Base-by-base conservation (phyloP, 768 basidiomycete genomes). In the Lenzites betulinus region DNA sequence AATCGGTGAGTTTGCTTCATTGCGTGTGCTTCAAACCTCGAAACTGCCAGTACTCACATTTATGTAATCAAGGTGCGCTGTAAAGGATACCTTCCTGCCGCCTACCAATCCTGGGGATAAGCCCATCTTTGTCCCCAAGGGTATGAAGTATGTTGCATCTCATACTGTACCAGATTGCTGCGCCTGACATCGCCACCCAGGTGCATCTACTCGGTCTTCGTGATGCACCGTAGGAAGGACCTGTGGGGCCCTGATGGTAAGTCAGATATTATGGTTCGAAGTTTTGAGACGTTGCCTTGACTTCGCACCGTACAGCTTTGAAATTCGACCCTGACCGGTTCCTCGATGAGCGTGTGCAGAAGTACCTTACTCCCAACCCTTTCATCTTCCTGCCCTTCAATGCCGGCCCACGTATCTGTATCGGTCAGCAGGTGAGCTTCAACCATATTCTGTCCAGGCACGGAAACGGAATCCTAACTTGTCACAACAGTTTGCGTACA, bases 261-360 rank as follows among this genome's bases (percentile, higher is more conserved):
- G 70, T 25, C 56, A 33, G 63, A 68, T 7, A 9, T 12, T 54
- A 7, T 7, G 30, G 30, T 33, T 11, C n/a, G n/a, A 25, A 1
- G 16, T 9, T 22, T 36, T 13, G 22, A 1, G 7, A 23, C 18
- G 36, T 25, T 36, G 7, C 44, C 7, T 7, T 38, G 3, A 25
- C 15, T 42, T 51, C 3, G 13, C 6, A 15, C 13, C 5, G 28
- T 18, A 26, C 62, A 64, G 60, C 66, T 62, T 12, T 63, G 41
- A 58, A 75, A 51, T 87, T 86, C 64, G 84, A 87, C 64, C 86
- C 86, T 0, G 83, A 86, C 64, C 76, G 86, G 11, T 88, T 86
- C 76, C 69, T 86, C 36, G 85, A 87, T 51, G 77, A 78, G 13
- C 75, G 85, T 23, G 66, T 82, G 7, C 75, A 66, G 36, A 63